Evolutionary conservation across 2,329 filamentous ascomycete species (phyloP), one percentile per base, ranked within the genome.

Genomic region (Ophiostoma novo-ulmi): DNA sequence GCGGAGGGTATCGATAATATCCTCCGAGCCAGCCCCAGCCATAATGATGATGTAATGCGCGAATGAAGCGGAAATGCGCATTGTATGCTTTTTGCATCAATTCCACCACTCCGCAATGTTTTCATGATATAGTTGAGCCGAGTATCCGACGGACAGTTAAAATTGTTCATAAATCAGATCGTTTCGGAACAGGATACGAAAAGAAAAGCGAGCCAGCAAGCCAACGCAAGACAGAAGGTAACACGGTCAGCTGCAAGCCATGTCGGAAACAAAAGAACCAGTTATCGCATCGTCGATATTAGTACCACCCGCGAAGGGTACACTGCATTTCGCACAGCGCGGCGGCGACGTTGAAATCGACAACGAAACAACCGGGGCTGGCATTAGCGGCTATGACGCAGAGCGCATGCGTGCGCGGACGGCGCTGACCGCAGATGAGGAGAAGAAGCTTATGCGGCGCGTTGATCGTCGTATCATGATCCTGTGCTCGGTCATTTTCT

Each of bases 381-480:
- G 69, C n/a, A 72, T 72, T 41, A 48, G 38, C 67, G 78, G 78
- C 1, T 79, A 77, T 68, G 77, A 79, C 38, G 75, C 75, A 22
- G 75, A 75, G 39, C 75, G 75, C 41, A 77, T 78, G 87, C 86
- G 71, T 8, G 76, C 74, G 20, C 72, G 75, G 1, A 71, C 73
- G 6, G 72, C 75, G 1, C 71, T 78, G 3, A 77, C 75, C 0
- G 71, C 75, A 1, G 76, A 79, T 5, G 82, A 84, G 71, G 82
- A 84, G 72, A 83, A 80, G 73, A 82, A 77, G 70, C 74, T 84
- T 13, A 75, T 84, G 64, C 77, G 80, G 17, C 77, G 79, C 13
- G 79, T 83, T 31, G 81, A 83, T 72, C 80, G 77, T 80, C 79
- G 78, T 58, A 75, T 82, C 1, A 81, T 83, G 78, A 78, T 79